Conservation (phyloP, 257 asterid genomes). For the Scutellaria galericulata region DNA sequence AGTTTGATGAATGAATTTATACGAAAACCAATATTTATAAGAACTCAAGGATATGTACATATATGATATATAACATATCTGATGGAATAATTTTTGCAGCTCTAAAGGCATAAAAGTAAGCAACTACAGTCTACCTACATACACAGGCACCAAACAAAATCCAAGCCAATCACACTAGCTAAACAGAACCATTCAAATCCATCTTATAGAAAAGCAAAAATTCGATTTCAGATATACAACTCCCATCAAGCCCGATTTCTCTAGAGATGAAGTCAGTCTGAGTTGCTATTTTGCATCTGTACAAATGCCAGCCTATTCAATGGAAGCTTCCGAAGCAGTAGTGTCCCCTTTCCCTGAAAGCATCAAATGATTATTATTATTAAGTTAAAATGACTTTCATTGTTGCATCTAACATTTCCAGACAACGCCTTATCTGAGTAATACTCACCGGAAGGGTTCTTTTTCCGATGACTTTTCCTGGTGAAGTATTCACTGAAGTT, state of each 20-base stretch:
- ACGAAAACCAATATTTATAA: no score
- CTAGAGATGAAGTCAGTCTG: slow-evolving; percentile 22
- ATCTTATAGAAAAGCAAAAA: background rate
- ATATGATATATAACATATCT: no score
- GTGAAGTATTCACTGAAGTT: slow-evolving; percentile 50
- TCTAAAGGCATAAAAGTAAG: background rate
- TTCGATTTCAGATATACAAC: background rate
- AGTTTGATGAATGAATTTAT: no score
- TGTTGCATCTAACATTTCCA: background rate
- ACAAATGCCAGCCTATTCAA: slow-evolving; percentile 33
- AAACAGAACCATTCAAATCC: slow-evolving; percentile 22
- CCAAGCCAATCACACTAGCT: slow-evolving; percentile 13
- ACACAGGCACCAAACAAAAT: slow-evolving; percentile 4
- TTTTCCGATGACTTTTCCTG: slow-evolving; percentile 31
- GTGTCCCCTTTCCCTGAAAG: slow-evolving; percentile 34
- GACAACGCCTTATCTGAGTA: background rate
- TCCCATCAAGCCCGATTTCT: slow-evolving; percentile 1
- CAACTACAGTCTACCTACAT: background rate
- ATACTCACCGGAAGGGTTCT: slow-evolving; percentile 33
- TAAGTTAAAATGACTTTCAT: no score
- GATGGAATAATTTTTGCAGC: no score
- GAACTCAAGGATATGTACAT: no score
- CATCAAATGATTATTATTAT: background rate
- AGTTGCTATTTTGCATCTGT: slow-evolving; percentile 26
- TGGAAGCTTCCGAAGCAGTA: slow-evolving; percentile 28